A percentile compares a stretch with the other conserved stretches of the same genome.
These are phyloP conservation scores for Madurella mycetomatis DNA, from an alignment of 2,329 filamentous ascomycete species.

Conservation along the genomic window DNA sequence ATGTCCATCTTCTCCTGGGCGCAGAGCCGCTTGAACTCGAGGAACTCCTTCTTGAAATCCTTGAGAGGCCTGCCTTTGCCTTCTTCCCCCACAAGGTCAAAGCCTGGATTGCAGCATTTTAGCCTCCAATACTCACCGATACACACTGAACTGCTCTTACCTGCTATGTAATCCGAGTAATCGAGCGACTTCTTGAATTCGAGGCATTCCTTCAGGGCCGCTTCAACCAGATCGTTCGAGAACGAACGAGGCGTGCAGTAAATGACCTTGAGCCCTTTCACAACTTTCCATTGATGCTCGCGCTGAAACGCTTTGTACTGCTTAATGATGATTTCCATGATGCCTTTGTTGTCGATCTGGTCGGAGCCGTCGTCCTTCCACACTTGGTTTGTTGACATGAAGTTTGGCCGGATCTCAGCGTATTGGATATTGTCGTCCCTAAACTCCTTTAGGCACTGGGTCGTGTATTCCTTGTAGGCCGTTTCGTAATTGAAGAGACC, in stretches of 20 bases:
- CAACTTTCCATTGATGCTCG: constrained; percentile 36
- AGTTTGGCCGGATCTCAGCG: constrained; percentile 66
- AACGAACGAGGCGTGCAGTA: constrained; percentile 67
- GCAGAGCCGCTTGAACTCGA: constrained; percentile 54
- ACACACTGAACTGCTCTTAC: constrained; percentile 35
- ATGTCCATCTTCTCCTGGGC: constrained; percentile 47
- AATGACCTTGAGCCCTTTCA: constrained; percentile 65
- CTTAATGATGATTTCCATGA: constrained; percentile 57
- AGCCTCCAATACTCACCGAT: neutral
- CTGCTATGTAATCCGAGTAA: constrained; percentile 59
- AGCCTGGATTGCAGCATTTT: constrained; percentile 42
- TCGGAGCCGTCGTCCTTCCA: constrained; percentile 52
- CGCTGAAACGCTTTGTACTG: constrained; percentile 48
- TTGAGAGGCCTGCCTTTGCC: constrained; percentile 55
- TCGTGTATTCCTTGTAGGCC: constrained; percentile 59
- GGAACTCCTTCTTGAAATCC: constrained; percentile 51
- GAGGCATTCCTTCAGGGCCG: constrained; percentile 58
- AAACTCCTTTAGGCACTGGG: constrained; percentile 56
- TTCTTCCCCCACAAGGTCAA: constrained; percentile 68
- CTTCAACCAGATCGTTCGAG: constrained; percentile 40
- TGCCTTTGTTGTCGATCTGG: constrained; percentile 51
- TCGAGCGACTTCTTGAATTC: constrained; percentile 46
- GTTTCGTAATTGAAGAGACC: constrained; percentile 64
- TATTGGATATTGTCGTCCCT: constrained; percentile 64
- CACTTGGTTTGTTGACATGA: constrained; percentile 60